A percentile compares a stretch with the other conserved stretches of the same genome.
phyloP scores from a whole-genome alignment of 148 eudicot genomes.

The Camellia granthamiana region DNA sequence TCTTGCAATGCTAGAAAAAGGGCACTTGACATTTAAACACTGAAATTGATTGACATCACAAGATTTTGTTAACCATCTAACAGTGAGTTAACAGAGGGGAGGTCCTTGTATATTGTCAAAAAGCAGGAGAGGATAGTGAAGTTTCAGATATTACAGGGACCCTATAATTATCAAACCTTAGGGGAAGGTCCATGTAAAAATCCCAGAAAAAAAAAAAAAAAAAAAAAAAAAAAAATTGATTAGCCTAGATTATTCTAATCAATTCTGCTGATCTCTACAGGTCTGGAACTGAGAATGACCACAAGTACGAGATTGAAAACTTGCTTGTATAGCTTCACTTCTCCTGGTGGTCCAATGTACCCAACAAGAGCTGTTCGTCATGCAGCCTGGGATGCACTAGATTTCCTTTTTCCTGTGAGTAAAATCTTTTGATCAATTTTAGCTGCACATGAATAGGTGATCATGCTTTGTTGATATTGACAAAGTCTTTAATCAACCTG shows the following conservation, averaged over 20 bases:
- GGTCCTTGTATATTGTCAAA: too few species aligned
- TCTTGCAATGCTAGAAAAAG: too few species aligned
- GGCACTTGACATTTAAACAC: too few species aligned
- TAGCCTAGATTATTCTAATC: conserved; percentile 6
- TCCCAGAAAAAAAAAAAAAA: not conserved
- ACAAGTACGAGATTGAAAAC: conserved; percentile 87
- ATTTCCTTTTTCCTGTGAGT: conserved; percentile 89
- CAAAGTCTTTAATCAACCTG: not conserved
- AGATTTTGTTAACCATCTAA: too few species aligned
- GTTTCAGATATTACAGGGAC: too few species aligned
- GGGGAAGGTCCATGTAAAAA: too few species aligned
- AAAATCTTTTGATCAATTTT: not conserved
- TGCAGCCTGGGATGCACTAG: conserved; percentile 94
- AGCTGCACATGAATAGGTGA: not conserved
- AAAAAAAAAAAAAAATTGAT: not conserved
- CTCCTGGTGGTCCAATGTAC: conserved; percentile 89
- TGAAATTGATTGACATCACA: too few species aligned
- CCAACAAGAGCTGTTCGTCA: conserved; percentile 91
- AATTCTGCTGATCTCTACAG: conserved; percentile 28
- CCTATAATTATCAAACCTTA: too few species aligned
- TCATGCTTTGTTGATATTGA: not conserved
- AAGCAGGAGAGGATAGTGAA: too few species aligned
- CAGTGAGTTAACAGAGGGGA: too few species aligned
- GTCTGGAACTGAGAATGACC: conserved; percentile 83
- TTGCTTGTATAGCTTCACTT: conserved; percentile 91